A percentile compares a stretch with the other conserved stretches of the same genome.
Conservation (phyloP, 2,329 filamentous ascomycete species). For the Talaromyces amestolkiae region DNA sequence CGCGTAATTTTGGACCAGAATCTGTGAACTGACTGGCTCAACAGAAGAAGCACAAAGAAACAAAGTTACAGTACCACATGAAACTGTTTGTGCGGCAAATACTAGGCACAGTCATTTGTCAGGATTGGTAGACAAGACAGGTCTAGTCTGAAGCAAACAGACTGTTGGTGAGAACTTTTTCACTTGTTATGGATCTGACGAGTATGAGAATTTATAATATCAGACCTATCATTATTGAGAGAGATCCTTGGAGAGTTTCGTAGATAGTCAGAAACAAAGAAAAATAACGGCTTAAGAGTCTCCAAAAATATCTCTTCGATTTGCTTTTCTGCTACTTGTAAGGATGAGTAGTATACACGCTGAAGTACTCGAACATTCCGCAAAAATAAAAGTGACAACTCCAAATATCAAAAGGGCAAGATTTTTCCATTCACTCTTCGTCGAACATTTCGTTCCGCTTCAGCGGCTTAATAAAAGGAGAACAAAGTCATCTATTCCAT, state of each 20-base stretch:
- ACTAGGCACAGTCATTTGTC: neutral
- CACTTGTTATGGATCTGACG: neutral
- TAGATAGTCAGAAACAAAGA: too few species aligned
- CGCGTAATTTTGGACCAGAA: neutral
- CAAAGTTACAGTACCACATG: neutral
- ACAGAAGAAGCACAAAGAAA: neutral
- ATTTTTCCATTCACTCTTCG: too few species aligned
- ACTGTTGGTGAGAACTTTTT: neutral
- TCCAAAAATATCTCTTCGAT: neutral
- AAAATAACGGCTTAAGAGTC: neutral
- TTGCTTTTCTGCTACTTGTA: neutral
- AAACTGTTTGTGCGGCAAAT: slow-evolving; percentile 5
- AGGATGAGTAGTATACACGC: neutral
- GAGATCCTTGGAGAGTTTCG: neutral
- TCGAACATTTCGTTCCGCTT: neutral
- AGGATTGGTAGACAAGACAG: neutral
- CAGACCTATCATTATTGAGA: neutral
- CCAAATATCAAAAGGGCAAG: neutral
- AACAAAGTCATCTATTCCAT: neutral
- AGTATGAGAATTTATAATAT: too few species aligned
- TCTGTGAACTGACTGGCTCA: neutral
- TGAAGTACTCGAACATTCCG: neutral
- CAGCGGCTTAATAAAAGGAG: neutral
- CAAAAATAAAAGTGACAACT: neutral
- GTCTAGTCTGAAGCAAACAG: neutral